These are phyloP conservation scores for Cladosporium sp. DNA, from an alignment of 2,329 filamentous ascomycete species.

Conservation along the genomic window DNA sequence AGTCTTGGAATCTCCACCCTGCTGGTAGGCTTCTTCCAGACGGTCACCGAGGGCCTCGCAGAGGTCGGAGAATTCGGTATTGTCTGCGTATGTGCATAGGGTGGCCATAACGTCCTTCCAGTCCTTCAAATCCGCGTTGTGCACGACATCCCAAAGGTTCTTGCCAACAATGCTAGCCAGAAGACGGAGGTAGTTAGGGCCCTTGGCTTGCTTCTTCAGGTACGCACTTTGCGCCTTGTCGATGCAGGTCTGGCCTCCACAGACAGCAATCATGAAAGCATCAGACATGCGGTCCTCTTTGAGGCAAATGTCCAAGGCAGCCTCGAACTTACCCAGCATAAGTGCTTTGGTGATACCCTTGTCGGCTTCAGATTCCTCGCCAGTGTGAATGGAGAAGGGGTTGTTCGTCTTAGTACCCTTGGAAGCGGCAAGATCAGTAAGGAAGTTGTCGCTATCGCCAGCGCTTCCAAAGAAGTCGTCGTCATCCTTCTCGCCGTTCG, in stretches of 20 bases:
- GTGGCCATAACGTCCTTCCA: constrained; percentile 98
- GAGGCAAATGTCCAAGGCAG: constrained; percentile 82
- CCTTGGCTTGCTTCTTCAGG: constrained; percentile 73
- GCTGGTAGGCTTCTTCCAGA: constrained; percentile 63
- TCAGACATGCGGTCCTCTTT: constrained; percentile 88
- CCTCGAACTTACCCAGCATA: constrained; percentile 85
- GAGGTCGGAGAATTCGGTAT: constrained; percentile 85
- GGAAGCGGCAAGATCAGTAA: constrained; percentile 77
- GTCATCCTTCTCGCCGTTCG: constrained; percentile 30
- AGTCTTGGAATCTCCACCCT: constrained; percentile 46
- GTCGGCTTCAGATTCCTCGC: constrained; percentile 78
- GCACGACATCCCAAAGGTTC: constrained; percentile 96
- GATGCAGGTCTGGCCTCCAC: constrained; percentile 85
- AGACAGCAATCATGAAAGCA: constrained; percentile 97
- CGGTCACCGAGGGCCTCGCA: constrained; percentile 94
- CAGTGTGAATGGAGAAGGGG: constrained; percentile 84
- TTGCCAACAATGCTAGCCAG: constrained; percentile 90
- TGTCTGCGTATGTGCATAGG: constrained; percentile 90
- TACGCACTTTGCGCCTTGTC: constrained; percentile 93
- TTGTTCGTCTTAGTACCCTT: constrained; percentile 92
- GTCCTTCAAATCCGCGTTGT: constrained; percentile 86
- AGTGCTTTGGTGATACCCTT: constrained; percentile 81
- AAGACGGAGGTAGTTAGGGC: constrained; percentile 87
- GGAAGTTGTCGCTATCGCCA: constrained; percentile 75
- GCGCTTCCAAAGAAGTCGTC: constrained; percentile 69